A percentile compares a stretch with the other conserved stretches of the same genome.
phyloP scores from a whole-genome alignment of 768 basidiomycete species.

The Boletellus emodensis region DNA sequence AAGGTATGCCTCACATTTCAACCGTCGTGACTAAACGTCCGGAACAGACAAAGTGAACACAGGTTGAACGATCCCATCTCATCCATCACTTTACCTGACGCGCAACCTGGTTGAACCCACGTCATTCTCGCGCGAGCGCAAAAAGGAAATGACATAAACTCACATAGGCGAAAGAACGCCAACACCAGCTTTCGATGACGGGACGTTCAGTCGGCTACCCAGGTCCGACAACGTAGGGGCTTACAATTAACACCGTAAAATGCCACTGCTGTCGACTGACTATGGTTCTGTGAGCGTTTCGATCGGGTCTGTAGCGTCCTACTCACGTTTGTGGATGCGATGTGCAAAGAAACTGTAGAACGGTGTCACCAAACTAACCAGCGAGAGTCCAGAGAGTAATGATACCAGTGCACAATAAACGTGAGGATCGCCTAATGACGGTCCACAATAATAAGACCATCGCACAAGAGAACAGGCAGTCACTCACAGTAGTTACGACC shows the following conservation, averaged over 20 bases:
- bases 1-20: conserved; percentile 24
- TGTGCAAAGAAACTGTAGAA: conserved; percentile 35
- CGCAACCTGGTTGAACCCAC: conserved; percentile 28
- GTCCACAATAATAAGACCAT: conserved; percentile 9
- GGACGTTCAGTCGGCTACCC: neutral
- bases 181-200: conserved; percentile 21
- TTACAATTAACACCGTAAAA: conserved; percentile 34
- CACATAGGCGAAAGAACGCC: conserved; percentile 31
- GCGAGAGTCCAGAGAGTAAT: neutral
- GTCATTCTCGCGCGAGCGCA: neutral
- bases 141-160: conserved; percentile 2
- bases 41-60: conserved; percentile 16
- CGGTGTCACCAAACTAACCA: neutral
- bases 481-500: conserved; percentile 31
- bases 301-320: neutral
- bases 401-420: conserved; percentile 46
- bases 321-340: conserved; percentile 41
- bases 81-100: conserved; percentile 22
- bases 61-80: neutral
- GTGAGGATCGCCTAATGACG: neutral
- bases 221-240: conserved; percentile 14
- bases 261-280: conserved; percentile 28
- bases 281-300: conserved; percentile 1
- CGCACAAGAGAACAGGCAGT: neutral
- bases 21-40: conserved; percentile 24